phyloP scores from a whole-genome alignment of 441 rosid genomes.

The Gossypium lobatum region DNA sequence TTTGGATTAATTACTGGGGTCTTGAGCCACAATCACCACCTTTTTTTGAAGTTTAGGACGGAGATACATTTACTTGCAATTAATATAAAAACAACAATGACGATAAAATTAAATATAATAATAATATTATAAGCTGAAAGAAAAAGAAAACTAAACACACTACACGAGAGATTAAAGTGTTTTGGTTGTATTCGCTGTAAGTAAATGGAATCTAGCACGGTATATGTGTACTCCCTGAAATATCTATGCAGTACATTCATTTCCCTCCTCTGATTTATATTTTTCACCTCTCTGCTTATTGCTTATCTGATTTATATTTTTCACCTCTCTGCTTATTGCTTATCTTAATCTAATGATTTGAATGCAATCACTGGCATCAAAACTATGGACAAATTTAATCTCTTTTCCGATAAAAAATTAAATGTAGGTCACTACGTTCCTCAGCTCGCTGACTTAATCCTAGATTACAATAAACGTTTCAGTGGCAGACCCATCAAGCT shows the following conservation, averaged over 20 bases:
- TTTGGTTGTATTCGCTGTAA: neutral
- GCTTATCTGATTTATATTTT: neutral
- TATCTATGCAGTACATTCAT: neutral
- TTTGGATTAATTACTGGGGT: no score
- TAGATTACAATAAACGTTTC: slow-evolving; percentile 14
- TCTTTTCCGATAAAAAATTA: neutral
- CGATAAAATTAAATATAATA: no score
- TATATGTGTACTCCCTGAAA: neutral
- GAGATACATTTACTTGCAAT: accelerated
- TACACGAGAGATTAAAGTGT: no score
- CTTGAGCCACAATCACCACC: no score
- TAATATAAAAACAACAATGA: no score
- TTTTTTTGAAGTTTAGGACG: no score
- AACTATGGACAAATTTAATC: neutral
- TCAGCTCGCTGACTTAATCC: slow-evolving; percentile 24
- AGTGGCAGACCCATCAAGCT: slow-evolving; percentile 20
- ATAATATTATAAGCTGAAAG: no score
- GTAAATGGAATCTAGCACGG: neutral
- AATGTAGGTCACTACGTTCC: slow-evolving; percentile 27
- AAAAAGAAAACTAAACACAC: no score
- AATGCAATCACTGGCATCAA: neutral
- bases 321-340: neutral
- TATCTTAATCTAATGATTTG: neutral
- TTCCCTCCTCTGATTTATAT: neutral
- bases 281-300: neutral